Evolutionary conservation across 2,329 filamentous ascomycete genomes (phyloP), one percentile per base, ranked within the genome.

Genomic region (Dactylella cylindrospora): DNA sequence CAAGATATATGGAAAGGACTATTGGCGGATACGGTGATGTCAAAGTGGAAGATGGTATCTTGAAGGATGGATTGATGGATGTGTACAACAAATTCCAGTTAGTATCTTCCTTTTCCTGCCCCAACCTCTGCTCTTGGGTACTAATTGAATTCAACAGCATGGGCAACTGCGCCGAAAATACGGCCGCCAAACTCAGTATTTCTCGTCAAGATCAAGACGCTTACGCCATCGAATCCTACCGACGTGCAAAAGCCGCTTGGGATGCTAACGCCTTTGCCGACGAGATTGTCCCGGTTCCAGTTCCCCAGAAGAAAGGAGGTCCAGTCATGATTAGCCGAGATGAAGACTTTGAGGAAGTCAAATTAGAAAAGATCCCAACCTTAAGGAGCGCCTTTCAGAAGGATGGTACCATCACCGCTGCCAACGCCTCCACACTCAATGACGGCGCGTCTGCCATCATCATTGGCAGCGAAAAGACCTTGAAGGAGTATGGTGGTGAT

Each of bases 101-200:
- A 51, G 66, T 55, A 12, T 22, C 19, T 15, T n/a, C 5, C 10
- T 22, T 22, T 15, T n/a, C 5, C 10, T 5, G 7, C 7, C 32
- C 10, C 23, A 36, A 12, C 15, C 7, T 3, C 17, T 17, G 12
- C 3, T 23, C 6, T 9, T 17, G 26, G 2, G 6, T 6, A 26
- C 5, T 5, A 35, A 12, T 32, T 49, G 10, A 33, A 39, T 17
- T 41, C 12, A 20, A 19, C 20, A 67, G 66, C 75, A 98, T 98
- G 93, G 93, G 93, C 35, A 90, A 93, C 69, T 98, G 93, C 72
- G 90, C 90, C 12, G 93, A 98, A 76, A 88, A 85, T 67, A 96
- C 91, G 1, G 93, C 88, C 40, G 95, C 95, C 78, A 91, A 90
- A 69, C 81, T 88, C 73, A 76, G 80, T 0, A 81, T 98, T 65